Base-by-base conservation (phyloP, 2,329 filamentous ascomycete genomes). In the Tolypocladium pustulatum region DNA sequence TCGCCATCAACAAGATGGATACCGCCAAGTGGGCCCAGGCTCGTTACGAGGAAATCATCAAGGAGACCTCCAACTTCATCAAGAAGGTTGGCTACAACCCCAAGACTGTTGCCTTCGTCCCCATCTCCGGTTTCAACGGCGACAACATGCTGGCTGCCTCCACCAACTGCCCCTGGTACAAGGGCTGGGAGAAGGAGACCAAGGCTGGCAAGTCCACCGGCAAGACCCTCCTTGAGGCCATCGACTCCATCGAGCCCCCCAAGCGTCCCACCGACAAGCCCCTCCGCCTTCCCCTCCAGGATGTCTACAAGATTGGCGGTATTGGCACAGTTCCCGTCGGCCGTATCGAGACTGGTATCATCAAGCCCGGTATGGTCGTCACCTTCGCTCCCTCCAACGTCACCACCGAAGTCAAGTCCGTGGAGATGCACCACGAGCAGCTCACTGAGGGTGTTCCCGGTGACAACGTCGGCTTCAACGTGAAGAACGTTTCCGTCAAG, bases 1-100 rank as follows among this genome's bases (percentile, higher is more conserved):
- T 97, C 73, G 94, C 94, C 82, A 95, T 97, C 88, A 99, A 99
- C 92, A 99, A 99, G 91, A 99, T 99, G 94, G 94, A 99, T 89
- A 97, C 92, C 78, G 86, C 90, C 86, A 91, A 96, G 83, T 99
- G 93, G 93, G 87, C 90, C 69, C 89, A 97, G 90, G 82, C 87
- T 67, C 93, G 94, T 84, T 97, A 83, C 91, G 82, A 92, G 76
- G 94, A 97, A 81, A 97, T 99, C 79, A 93, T 97, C 88, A 97
- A 97, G 91, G 94, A 99, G 88, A 97, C 92, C 72, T 95, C 92
- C 83, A 89, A 85, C 86, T 97, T 97, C 90, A 97, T 99, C 91
- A 99, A 97, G 93, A 97, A 99, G 91, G 93, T 97, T 81, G 94
- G 94, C 79, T 99, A 93, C 91, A 97, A 97, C 90, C 93, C 94